Evolutionary conservation across 2,329 filamentous ascomycete species (phyloP), one percentile per base, ranked within the genome.

Genomic region (Colletotrichum sidae): DNA sequence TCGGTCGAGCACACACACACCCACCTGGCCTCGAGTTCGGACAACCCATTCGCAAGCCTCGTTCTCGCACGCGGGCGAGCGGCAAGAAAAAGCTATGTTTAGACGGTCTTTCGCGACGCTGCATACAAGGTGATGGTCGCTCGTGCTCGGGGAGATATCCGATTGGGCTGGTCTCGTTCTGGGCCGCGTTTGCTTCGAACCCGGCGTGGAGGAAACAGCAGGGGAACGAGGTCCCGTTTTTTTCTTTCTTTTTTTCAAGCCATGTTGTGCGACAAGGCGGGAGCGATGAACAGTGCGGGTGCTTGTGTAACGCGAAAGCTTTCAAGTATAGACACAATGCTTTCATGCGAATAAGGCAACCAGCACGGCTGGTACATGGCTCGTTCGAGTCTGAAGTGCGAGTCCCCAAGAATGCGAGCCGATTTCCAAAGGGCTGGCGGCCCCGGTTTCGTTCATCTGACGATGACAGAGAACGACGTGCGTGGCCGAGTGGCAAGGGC

Each of bases 111-210:
- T 41, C 38, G 25, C 25, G 46, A 50, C 25, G 25, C 25, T 25
- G 33, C n/a, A 38, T 11, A 17, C 11, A 33, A 25, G 34, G n/a
- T 13, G 33, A 39, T 39, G 45, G 5, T 39, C 13, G 35, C 37
- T 8, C 8, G 25, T 25, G 25, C 25, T 25, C 39, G 41, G 57
- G 62, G 61, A 55, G 39, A n/a, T 37, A 25, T 51, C 62, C 57
- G 57, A 65, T 65, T 65, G 62, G 62, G 25, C n/a, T 37, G 33
- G 38, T 15, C n/a, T 11, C n/a, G n/a, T 25, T 47, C 13, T 41
- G 12, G 33, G 46, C n/a, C 39, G 35, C 47, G 57, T 65, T 55
- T 55, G 62, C 62, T 55, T 61, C 46, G 33, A 25, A 52, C 37
- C 52, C 41, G 39, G 33, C 57, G 57, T 51, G 51, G 45, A 60